Base-by-base conservation (phyloP, 768 basidiomycete species). In the Russula ochroleuca region DNA sequence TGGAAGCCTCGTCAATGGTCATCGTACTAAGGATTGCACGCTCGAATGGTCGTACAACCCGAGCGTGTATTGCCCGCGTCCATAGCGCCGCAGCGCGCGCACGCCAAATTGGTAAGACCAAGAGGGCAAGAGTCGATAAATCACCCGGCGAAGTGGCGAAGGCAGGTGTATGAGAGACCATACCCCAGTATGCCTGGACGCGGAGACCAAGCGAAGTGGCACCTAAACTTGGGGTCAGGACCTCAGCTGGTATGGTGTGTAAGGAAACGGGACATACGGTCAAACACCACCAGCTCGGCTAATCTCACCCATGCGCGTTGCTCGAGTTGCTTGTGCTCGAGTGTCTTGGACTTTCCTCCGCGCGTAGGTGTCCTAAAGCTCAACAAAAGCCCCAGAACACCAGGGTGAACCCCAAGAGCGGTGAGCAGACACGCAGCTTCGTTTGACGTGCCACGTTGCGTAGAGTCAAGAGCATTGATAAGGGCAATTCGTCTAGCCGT, bases 71-170 rank as follows among this genome's bases (percentile, higher is more conserved):
- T 21, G 78, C 76, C 60, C 73, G 73, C 21, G 72, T 67, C 82
- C 83, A 82, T 15, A 82, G 73, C 10, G 74, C 69, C 2, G 74
- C 72, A 5, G 86, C 83, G 55, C 77, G 80, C 9, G 75, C 66
- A 28, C 75, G 71, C 62, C 69, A 78, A 64, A 85, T 67, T 14
- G 79, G 75, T n/a, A 77, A 77, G 14, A 84, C 71, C 48, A 84
- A 77, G 21, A 90, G 75, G 0, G 87, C 81, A 31, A 86, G 78
- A 0, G 86, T 86, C 5, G 78, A 78, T 23, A 85, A 73, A 57
- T 87, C 81, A 17, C 76, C 75, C 3, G 82, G 73, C 2, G 79
- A 74, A 0, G 77, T 73, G 31, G 75, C 72, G 55, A 76, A 76
- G 56, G 75, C 72, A 8, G 78, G 75, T 31, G 78, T 72, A 59